Conservation (phyloP, 2,329 filamentous ascomycete species). For the Chaetothyriales sp. region DNA sequence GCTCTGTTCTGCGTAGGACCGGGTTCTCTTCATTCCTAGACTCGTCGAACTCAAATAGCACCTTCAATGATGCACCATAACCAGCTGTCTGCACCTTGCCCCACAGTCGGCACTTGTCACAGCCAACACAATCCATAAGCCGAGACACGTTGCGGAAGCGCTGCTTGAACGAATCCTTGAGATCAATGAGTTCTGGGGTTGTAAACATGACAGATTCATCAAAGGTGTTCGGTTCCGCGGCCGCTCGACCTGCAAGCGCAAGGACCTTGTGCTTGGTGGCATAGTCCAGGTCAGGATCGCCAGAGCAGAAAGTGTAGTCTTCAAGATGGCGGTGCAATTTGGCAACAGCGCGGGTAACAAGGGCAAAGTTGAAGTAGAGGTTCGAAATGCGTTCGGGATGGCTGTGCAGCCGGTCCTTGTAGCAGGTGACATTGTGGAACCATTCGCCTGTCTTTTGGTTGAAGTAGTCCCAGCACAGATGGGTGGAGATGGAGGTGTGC, state of each 20-base stretch:
- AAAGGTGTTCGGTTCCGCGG: constrained; percentile 60
- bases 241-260: constrained; percentile 55
- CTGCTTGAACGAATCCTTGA: constrained; percentile 96
- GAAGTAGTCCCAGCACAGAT: constrained; percentile 89
- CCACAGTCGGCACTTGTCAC: constrained; percentile 96
- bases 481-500: constrained; percentile 94
- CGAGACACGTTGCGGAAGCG: constrained; percentile 93
- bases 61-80: constrained; percentile 86
- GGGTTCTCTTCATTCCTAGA: constrained; percentile 49
- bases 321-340: constrained; percentile 74
- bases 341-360: constrained; percentile 79
- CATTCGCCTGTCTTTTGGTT: constrained; percentile 91
- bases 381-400: constrained; percentile 89
- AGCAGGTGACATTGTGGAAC: constrained; percentile 82
- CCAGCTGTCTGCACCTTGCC: constrained; percentile 91
- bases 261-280: constrained; percentile 69
- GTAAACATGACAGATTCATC: constrained; percentile 94
- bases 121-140: constrained; percentile 96
- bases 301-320: constrained; percentile 81
- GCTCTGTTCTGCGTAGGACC: constrained; percentile 67
- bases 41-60: constrained; percentile 84
- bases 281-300: constrained; percentile 62
- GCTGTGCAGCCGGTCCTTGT: constrained; percentile 66
- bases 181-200: constrained; percentile 44
- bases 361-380: constrained; percentile 96